Percentiles rank a stretch among this genome's conserved stretches.
phyloP scores from a whole-genome alignment of 2,329 filamentous ascomycete genomes.

The Fusarium hostae region DNA sequence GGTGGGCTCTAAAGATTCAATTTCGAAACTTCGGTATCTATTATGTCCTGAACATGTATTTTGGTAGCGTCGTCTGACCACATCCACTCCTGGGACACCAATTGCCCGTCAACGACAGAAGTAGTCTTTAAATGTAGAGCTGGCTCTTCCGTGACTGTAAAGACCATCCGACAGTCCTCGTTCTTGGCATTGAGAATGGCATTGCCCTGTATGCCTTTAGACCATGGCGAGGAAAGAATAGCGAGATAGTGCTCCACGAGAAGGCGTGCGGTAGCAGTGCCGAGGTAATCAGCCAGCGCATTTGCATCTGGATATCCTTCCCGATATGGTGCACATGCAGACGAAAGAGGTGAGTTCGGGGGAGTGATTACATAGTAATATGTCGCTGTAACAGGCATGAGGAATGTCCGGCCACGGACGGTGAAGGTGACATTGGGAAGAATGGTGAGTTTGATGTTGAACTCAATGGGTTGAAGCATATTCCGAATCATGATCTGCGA shows the following conservation, averaged over 20 bases:
- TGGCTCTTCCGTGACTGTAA: slow-evolving; percentile 43
- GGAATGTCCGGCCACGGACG: slow-evolving; percentile 58
- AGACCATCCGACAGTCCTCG: slow-evolving; percentile 47
- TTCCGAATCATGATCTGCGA: slow-evolving; percentile 59
- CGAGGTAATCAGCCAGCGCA: slow-evolving; percentile 60
- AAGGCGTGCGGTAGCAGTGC: slow-evolving; percentile 55
- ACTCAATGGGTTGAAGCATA: slow-evolving; percentile 56
- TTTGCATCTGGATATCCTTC: slow-evolving; percentile 58
- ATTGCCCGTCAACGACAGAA: slow-evolving; percentile 26
- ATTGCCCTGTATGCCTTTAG: slow-evolving; percentile 48
- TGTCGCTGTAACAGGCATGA: slow-evolving; percentile 57
- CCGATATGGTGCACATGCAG: slow-evolving; percentile 56
- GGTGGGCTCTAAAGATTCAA: slow-evolving; percentile 25
- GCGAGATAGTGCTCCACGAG: slow-evolving; percentile 52
- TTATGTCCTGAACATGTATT: slow-evolving; percentile 38
- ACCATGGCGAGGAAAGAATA: slow-evolving; percentile 43
- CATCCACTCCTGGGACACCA: slow-evolving; percentile 42
- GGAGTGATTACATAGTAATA: slow-evolving; percentile 58
- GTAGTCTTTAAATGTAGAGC: slow-evolving; percentile 41
- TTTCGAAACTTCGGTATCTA: slow-evolving; percentile 33
- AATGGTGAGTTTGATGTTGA: slow-evolving; percentile 58
- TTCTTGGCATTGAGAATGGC: slow-evolving; percentile 46
- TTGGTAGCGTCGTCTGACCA: slow-evolving; percentile 42
- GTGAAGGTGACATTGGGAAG: slow-evolving; percentile 56
- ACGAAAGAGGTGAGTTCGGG: slow-evolving; percentile 50